Base-by-base conservation (phyloP, 208 protist genomes). In the Leishmania major region DNA sequence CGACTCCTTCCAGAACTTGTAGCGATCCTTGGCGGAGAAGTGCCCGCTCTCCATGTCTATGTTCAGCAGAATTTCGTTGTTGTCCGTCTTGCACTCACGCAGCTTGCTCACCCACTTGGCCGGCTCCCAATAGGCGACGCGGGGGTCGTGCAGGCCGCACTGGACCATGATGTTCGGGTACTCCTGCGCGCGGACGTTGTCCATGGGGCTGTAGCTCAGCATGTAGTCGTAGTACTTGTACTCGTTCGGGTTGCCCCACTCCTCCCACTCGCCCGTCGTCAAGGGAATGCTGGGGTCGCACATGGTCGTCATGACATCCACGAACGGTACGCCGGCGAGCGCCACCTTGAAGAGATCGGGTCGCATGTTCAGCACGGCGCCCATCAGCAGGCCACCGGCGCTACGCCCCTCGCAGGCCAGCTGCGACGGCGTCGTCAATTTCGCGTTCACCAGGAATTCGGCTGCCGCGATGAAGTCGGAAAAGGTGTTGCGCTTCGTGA, bases 241-340 rank as follows among this genome's bases (percentile, higher is more conserved):
- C 84, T 98, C 94, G 88, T 99, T 97, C 35, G 97, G 97, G 92
- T 98, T 99, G 31, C 97, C 97, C 97, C 97, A 99, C 88, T 99
- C 96, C 84, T 98, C 94, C 95, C 92, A 98, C 88, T 99, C 96
- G 4, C 88, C 92, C 2, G 92, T 94, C 13, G 96, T 98, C 66
- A 99, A 90, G 0, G 97, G 96, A 80, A 99, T 97, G 74, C 82
- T 91, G 70, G 93, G 89, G 82, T 98, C 97, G 80, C 91, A 95
- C 96, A 99, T 98, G 45, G 97, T 99, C 67, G 92, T 98, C 91
- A 98, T 94, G 40, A 98, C 89, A 79, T 99, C 98, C 10, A 99
- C 96, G 83, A 99, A 99, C 19, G 96, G 96, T 37, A 99, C 98
- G 43, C 93, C 90, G 3, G 95, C 93, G 49, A 98, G 83, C 17